Evolutionary conservation across 257 asterid species (phyloP), one percentile per base, ranked within the genome.

Genomic region (Petrea volubilis): DNA sequence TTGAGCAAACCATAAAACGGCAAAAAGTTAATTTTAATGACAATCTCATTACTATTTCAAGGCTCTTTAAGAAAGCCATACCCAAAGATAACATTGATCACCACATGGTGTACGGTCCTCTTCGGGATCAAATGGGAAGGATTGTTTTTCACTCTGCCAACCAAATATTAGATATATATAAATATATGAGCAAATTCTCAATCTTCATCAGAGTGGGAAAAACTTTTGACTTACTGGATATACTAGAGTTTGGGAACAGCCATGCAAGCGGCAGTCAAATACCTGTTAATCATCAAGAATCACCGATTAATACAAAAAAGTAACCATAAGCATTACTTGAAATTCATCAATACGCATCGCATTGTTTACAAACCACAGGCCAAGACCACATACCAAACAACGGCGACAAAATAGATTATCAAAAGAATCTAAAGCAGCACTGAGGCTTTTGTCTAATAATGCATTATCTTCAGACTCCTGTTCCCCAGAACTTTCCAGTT

Each of bases 351-450:
- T n/a, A n/a, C n/a, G 43, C 11, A 38, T 38, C 9, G 43, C 10
- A 3, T 38, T 38, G 6, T 38, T 7, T 38, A 27, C 17, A 53
- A 68, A 56, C 38, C 76, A 72, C 66, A 74, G 21, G 47, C 55
- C 36, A 71, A 36, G 68, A 55, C 27, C 74, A 66, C 91, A 50
- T 88, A 95, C 99, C 97, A 92, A 83, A 84, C 99, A 95, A 62
- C 97, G 97, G 51, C 98, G 98, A 74, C 99, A 95, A 77, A 95
- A 95, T 75, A 92, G 89, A 78, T 83, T 88, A 86, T 95, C 98
- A 59, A 90, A 90, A 65, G 97, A 88, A 88, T 87, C 96, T 77
- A 88, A 81, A 71, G 99, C 96, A 72, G 90, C 85, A 73, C 78
- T 73, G 34, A 95, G 95, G 80, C 94, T 84, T 76, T 83, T 91